Evolutionary conservation across 768 basidiomycete genomes (phyloP).

Genomic region (Candolleomyces efflorescens): DNA sequence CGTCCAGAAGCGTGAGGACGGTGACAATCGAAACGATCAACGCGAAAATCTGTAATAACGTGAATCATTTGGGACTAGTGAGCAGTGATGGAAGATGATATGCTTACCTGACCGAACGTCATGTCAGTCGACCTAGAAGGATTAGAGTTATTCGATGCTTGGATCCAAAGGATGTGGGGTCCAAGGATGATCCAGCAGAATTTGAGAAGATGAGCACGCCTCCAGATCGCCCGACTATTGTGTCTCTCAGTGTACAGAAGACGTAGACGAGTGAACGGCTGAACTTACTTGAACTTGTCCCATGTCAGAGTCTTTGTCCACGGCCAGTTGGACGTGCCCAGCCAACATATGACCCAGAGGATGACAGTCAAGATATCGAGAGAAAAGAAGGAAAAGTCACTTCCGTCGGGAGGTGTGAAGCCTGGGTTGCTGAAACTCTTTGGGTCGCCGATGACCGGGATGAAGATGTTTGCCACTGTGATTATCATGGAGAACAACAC

Average conservation of each 20-base stretch:
- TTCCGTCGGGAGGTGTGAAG: too few relatives aligned
- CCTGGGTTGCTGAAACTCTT: too few relatives aligned
- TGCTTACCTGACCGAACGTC: neutral
- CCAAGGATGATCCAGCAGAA: neutral
- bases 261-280: neutral
- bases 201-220: neutral
- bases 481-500: too few relatives aligned
- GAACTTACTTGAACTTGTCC: neutral
- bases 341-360: too few relatives aligned
- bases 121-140: neutral
- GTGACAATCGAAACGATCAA: neutral
- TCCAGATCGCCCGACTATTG: neutral
- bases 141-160: neutral
- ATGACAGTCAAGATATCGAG: too few relatives aligned
- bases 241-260: too few relatives aligned
- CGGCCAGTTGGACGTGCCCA: too few relatives aligned
- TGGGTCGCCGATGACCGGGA: too few relatives aligned
- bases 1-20: neutral
- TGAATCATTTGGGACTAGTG: too few relatives aligned
- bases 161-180: neutral
- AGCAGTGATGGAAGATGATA: too few relatives aligned
- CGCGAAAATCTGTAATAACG: slow-evolving; percentile 1
- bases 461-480: too few relatives aligned
- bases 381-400: too few relatives aligned
- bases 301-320: neutral